Evolutionary conservation across 2,329 filamentous ascomycete genomes (phyloP).

Genomic region (Talaromyces sp.): DNA sequence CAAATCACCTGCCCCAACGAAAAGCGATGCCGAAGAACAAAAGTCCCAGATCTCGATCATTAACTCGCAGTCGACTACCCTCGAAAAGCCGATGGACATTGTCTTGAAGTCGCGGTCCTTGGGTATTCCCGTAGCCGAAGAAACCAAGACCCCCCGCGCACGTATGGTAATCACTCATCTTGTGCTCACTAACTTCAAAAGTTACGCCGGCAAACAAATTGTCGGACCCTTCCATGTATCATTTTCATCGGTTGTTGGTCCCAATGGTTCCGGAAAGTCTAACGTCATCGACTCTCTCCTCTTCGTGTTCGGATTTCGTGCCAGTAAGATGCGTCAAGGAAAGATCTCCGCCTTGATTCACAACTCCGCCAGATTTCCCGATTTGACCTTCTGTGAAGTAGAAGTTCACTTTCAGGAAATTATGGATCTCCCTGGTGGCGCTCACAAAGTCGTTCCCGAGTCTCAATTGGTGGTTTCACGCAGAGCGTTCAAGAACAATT

Average conservation of each 20-base stretch:
- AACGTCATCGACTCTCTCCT: slow-evolving; percentile 98
- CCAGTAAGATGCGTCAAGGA: slow-evolving; percentile 98
- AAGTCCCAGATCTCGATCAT: slow-evolving; percentile 59
- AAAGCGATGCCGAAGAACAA: slow-evolving; percentile 41
- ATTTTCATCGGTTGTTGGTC: slow-evolving; percentile 95
- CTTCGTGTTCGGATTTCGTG: slow-evolving; percentile 98
- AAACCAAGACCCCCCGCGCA: slow-evolving; percentile 73
- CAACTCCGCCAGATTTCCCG: slow-evolving; percentile 83
- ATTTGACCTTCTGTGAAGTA: slow-evolving; percentile 89
- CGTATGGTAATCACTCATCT: slow-evolving; percentile 92
- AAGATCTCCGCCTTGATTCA: slow-evolving; percentile 98
- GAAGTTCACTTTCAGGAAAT: slow-evolving; percentile 96
- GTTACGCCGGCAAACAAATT: slow-evolving; percentile 90
- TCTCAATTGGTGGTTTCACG: slow-evolving; percentile 85
- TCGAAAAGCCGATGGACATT: slow-evolving; percentile 92
- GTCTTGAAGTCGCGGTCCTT: slow-evolving; percentile 78
- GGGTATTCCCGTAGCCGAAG: slow-evolving; percentile 61
- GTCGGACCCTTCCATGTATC: slow-evolving; percentile 96
- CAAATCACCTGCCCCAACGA: slow-evolving; percentile 45
- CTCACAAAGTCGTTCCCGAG: slow-evolving; percentile 72
- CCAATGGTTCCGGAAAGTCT: slow-evolving; percentile 96
- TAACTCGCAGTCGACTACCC: slow-evolving; percentile 69
- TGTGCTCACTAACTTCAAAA: slow-evolving; percentile 96
- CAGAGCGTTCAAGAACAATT: slow-evolving; percentile 94
- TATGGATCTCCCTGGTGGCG: slow-evolving; percentile 76